Evolutionary conservation across 2,329 filamentous ascomycete species (phyloP), one percentile per base, ranked within the genome.

Genomic region (Aspergillus fumigatus): DNA sequence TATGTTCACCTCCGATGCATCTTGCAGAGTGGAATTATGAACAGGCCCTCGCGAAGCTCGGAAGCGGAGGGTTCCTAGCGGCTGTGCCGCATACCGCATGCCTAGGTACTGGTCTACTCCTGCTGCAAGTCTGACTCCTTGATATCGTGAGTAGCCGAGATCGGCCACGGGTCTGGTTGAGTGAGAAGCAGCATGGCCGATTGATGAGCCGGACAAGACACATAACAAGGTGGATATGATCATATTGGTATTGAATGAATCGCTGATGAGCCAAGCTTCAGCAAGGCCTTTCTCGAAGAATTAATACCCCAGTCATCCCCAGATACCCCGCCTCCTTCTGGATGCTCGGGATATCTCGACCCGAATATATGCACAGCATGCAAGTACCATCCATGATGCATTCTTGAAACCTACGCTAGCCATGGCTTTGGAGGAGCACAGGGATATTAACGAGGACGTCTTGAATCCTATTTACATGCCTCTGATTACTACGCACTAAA

Each of bases 41-140:
- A 57, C 52, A 4, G 88, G 88, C 67, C 88, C 84, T 61, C 79
- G 73, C 0, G 89, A 87, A 8, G 84, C 82, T 53, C 79, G 74
- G 61, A 90, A 92, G 43, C 89, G 78, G 50, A 88, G 66, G 3
- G 82, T 65, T 1, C 82, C 85, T 1, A 87, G 50, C 0, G 88
- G 88, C 3, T 88, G 76, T 2, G 85, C 83, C 0, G 88, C 88
- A 73, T 85, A 92, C 51, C 87, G 81, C 59, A 92, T 83, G 0
- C 88, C 88, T 7, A 89, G 78, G 84, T 86, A 92, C 69, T 87
- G 79, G 2, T 82, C 84, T 48, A 90, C 74, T 0, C 84, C 86
- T 60, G 82, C 82, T 1, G 68, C 59, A 0, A 81, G 74, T 1
- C 76, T 65, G 1, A 75, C 70, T 6, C 88, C 88, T 50, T 78